Evolutionary conservation across 1,284 basidiomycete genomes (phyloP), one percentile per base, ranked within the genome.

Genomic region (Entoloma clypeatum): DNA sequence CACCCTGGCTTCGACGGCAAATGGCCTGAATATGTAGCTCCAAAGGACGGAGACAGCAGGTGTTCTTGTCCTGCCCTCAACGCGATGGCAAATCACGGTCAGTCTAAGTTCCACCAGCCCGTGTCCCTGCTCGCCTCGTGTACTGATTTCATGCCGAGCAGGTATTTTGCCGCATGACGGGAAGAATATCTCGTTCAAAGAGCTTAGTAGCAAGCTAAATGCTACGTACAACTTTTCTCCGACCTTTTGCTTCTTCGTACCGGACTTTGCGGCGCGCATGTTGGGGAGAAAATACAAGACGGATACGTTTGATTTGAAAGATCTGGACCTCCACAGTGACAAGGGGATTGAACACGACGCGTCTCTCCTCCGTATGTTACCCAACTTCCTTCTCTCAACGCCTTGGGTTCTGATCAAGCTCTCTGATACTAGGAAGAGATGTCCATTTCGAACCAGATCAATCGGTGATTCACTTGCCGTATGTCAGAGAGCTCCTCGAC

Each of bases 321-420:
- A 87, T 36, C 65, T 88, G 26, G 70, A 74, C 52, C 57, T 81
- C 19, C 86, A 88, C 58, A 87, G 86, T n/a, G n/a, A n/a, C n/a
- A n/a, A n/a, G 49, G 79, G 79, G 7, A 88, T 88, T 44, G 86
- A 88, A 51, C 86, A 88, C 50, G 86, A 88, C 49, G 85, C 68
- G 0, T 87, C 84, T 2, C 64, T 89, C 18, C 73, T 74, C 26
- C 74, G 86, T 87, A 57, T 39, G 77, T 69, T 21, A 11, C n/a
- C n/a, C n/a, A n/a, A n/a, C 27, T 34, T 34, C 19, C 30, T 24
- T 41, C 19, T 17, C 39, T 18, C 21, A 27, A 11, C 16, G 36
- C 8, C 2, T 14, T 14, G 17, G n/a, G 14, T 14, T 8, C 1
- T 38, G 10, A 26, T 13, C 10, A 14, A 34, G 11, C 26, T 24